Base-by-base conservation (phyloP, 2,329 filamentous ascomycete genomes). In the Grosmannia penicillata region DNA sequence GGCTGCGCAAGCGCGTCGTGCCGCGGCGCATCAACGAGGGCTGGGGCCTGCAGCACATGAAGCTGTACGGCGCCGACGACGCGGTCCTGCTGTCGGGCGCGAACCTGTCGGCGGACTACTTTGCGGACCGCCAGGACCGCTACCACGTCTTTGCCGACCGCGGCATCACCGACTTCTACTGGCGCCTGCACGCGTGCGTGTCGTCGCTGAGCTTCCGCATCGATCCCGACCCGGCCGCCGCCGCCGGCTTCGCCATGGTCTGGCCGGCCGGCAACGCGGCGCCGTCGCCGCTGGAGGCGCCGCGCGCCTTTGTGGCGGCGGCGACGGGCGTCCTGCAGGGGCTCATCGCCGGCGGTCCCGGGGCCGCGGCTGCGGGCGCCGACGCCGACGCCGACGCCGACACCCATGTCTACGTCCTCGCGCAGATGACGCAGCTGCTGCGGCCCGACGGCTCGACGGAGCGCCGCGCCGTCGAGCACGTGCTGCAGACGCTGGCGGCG, bases 41-140 rank as follows among this genome's bases (percentile, higher is more conserved):
- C 15, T 98, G 91, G 91, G 91, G 91, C 1, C 61, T 98, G 44
- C 91, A 98, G 55, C 91, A 98, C 54, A 98, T 98, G 89, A 98
- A 98, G 67, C 66, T 98, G 1, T 98, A 98, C 50, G 91, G 91
- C 0, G 65, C 94, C 18, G 91, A 98, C 50, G 86, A 98, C 52
- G 86, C 94, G 56, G 81, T 98, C 41, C 89, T 98, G 47, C 74
- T 98, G 50, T 93, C 87, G 8, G 87, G 86, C 8, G 91, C 91
- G 14, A 98, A 98, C 49, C 63, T 98, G 7, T 94, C 85, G 0
- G 74, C 70, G 31, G 89, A 98, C 53, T 98, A 98, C 59, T 98
- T 98, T 51, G 94, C 86, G 28, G 91, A 96, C 50, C 78, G 91
- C 10, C 82, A 96, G 51, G 91, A 98, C 56, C 71, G 91, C 37